These are phyloP conservation scores for Patellifolia procumbens DNA, from an alignment of 179 eudicot genomes.

Conservation along the genomic window DNA sequence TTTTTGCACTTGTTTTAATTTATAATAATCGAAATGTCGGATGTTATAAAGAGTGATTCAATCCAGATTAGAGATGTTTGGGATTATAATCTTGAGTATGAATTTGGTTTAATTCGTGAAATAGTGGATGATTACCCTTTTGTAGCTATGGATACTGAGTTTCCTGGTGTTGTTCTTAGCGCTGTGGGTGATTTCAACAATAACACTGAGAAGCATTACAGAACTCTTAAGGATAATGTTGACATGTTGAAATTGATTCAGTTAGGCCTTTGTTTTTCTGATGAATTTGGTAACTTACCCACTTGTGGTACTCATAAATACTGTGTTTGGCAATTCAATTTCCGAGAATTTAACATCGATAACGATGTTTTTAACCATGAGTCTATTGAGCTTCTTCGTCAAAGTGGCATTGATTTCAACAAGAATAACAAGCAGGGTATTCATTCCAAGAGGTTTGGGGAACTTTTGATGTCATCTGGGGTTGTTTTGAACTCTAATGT, in stretches of 20 bases:
- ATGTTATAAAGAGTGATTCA: slow-evolving; percentile 53
- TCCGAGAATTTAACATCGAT: slow-evolving; percentile 57
- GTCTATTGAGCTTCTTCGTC: slow-evolving; percentile 60
- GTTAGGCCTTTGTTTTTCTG: slow-evolving; percentile 62
- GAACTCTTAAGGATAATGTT: slow-evolving; percentile 69
- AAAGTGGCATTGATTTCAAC: slow-evolving; percentile 66
- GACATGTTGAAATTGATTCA: slow-evolving; percentile 70
- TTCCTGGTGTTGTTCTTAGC: slow-evolving; percentile 61
- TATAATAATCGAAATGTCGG: slow-evolving; percentile 43
- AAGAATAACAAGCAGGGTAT: slow-evolving; percentile 62
- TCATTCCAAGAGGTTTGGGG: slow-evolving; percentile 62
- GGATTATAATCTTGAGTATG: slow-evolving; percentile 61
- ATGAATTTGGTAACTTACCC: slow-evolving; percentile 60
- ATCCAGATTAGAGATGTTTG: slow-evolving; percentile 69
- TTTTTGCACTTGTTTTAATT: neutral
- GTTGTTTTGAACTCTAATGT: slow-evolving; percentile 67
- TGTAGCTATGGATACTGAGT: slow-evolving; percentile 81
- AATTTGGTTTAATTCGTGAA: slow-evolving; percentile 55
- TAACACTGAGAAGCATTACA: slow-evolving; percentile 51
- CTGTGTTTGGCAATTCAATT: slow-evolving; percentile 81
- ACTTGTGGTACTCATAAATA: slow-evolving; percentile 53
- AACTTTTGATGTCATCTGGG: slow-evolving; percentile 77
- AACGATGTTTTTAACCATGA: slow-evolving; percentile 63
- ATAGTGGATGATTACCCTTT: slow-evolving; percentile 66
- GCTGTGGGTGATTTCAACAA: slow-evolving; percentile 58